These are phyloP conservation scores for Digitaria exilis DNA, from an alignment of 202 grass and related monocot genomes.

Conservation along the genomic window DNA sequence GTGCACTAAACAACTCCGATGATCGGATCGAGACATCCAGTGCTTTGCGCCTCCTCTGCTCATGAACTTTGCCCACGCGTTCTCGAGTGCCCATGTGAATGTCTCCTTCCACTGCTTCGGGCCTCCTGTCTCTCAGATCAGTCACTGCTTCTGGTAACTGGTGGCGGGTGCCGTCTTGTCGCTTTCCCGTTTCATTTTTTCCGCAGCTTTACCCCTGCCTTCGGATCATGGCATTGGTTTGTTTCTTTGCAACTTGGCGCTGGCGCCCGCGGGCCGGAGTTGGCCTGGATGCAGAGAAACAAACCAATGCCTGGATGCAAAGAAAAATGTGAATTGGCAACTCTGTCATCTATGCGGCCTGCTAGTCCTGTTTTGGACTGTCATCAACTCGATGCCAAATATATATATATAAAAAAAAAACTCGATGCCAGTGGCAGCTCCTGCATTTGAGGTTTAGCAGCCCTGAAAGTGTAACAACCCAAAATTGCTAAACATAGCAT, in stretches of 20 bases:
- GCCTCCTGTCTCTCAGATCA: neutral
- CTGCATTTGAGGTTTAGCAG: neutral
- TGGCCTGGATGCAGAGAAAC: too few species aligned
- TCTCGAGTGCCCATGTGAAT: neutral
- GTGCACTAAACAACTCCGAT: neutral
- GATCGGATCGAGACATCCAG: neutral
- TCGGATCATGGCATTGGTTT: neutral
- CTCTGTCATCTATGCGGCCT: too few species aligned
- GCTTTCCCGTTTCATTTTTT: neutral
- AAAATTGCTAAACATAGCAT: too few species aligned
- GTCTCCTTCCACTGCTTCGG: neutral
- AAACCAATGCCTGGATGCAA: too few species aligned
- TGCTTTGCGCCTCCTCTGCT: neutral
- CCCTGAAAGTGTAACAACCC: too few species aligned
- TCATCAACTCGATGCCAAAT: too few species aligned
- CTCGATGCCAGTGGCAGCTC: neutral
- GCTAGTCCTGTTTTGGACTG: too few species aligned
- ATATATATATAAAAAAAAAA: too few species aligned
- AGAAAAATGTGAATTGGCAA: too few species aligned
- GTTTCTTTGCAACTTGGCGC: neutral
- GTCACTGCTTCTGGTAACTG: neutral
- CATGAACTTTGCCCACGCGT: neutral
- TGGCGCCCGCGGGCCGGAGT: neutral
- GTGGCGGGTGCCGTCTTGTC: neutral
- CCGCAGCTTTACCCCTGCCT: neutral